A percentile compares a stretch with the other conserved stretches of the same genome.
phyloP scores from a whole-genome alignment of 176 grass and related monocot genomes.

The Oryza officinalis region DNA sequence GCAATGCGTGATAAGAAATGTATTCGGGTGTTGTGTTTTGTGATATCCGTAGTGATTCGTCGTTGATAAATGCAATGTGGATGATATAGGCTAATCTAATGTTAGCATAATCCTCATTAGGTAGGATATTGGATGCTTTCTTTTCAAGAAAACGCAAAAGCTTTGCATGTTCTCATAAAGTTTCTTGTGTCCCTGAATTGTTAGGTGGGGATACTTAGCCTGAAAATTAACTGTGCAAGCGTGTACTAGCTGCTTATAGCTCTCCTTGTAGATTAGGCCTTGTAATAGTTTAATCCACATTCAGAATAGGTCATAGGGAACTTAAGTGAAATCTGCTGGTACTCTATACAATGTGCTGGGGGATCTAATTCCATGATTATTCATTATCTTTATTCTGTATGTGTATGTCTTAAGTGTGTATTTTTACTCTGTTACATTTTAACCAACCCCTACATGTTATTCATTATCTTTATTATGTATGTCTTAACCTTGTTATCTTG shows the following conservation, averaged over 20 bases:
- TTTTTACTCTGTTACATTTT: neutral
- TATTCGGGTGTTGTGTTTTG: neutral
- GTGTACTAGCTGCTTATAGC: neutral
- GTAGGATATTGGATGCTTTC: neutral
- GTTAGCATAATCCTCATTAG: neutral
- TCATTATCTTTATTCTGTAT: neutral
- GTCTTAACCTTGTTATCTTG: neutral
- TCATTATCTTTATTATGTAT: too few species aligned
- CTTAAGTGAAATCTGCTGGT: neutral
- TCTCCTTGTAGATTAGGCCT: neutral
- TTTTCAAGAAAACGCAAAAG: neutral
- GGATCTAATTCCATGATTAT: slow-evolving; percentile 7
- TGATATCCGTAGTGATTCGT: neutral
- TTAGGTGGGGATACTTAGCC: neutral
- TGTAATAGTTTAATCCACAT: neutral
- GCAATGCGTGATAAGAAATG: neutral
- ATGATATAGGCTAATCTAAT: neutral
- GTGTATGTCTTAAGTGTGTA: neutral
- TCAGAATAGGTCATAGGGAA: neutral
- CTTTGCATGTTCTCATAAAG: neutral
- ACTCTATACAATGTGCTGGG: neutral
- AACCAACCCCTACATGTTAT: neutral
- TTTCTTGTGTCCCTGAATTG: slow-evolving; percentile 7
- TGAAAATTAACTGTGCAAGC: neutral
- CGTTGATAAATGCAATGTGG: neutral